Evolutionary conservation across 2,329 filamentous ascomycete species (phyloP), one percentile per base, ranked within the genome.

Genomic region (Penicillium fuscoglaucum): DNA sequence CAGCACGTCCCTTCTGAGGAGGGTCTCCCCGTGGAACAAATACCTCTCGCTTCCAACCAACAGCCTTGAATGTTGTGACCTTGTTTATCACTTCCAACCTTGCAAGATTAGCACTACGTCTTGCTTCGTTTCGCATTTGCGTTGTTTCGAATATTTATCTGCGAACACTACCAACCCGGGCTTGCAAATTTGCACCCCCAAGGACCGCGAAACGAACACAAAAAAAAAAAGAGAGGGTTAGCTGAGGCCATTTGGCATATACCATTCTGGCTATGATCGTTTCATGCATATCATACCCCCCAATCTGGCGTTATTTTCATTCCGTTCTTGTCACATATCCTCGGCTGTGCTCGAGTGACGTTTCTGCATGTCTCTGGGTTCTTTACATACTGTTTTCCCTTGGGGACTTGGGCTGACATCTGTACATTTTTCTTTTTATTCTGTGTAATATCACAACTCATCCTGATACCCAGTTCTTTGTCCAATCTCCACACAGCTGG

Each of bases 1-100:
- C 60, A 66, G 12, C 65, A 70, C 39, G 61, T 74, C 53, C 66
- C 70, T 13, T 67, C 65, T 2, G 70, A 72, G n/a, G 71, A 72
- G 52, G 64, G 64, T 17, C 40, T 65, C 8, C 66, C 63, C 6
- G 64, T 66, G 44, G 61, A 67, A 45, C 60, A 68, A 33, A 66
- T 66, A 29, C 63, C 47, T 19, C 54, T 66, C 19, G 57, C 58
- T 26, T 61, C 62, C 39, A 28, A 21, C 6, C 39, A 15, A 19
- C 56, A 24, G 4, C 19, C 31, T 26, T 53, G 39, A 35, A 40
- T 45, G 4, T 45, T 52, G 35, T 39, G 12, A 13, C 39, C 19
- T 55, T 28, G 33, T 37, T 29, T 53, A 24, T 43, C 4, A 9
- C 51, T 52, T 49, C 17, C n/a, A 37, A 12, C 55, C 28, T 55